Base-by-base conservation (phyloP, 2,329 filamentous ascomycete species). In the Orbilia ellipsospora region DNA sequence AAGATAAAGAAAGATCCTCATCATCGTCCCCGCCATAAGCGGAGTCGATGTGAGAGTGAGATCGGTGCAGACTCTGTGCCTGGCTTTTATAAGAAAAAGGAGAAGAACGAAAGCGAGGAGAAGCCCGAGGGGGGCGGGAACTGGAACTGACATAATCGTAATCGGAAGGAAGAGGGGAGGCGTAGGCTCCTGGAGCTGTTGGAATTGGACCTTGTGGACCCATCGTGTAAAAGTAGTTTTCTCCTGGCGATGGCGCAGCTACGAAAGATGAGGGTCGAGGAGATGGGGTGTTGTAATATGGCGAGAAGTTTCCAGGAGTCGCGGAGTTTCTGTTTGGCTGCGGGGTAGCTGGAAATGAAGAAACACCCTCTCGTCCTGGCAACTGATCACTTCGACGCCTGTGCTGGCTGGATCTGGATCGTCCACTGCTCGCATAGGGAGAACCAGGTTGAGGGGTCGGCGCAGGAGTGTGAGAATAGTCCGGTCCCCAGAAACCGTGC, bases 101-200 rank as follows among this genome's bases (percentile, higher is more conserved):
- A 76, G 73, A 66, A 66, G 69, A 69, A 69, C 61, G 64, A 70
- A 76, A 60, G 70, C 73, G 62, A 76, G 73, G 65, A 70, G 73
- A 76, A 64, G 64, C 60, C 65, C 73, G 73, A 70, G 52, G 65
- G 61, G 65, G 73, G 31, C 31, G 31, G 31, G 31, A 36, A 36
- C 31, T 36, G 73, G 73, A 66, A 76, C 73, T 76, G 73, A 76
- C 73, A 70, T 69, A 76, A 52, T 76, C 73, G 61, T 61, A 69
- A 70, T 70, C 66, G 59, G 73, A 66, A 61, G 36, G 60, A 65
- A 69, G 65, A 45, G 73, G 59, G 20, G 73, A 70, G 36, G 66
- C 65, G 61, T 70, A 76, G 15, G 59, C 65, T 65, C 54, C 48
- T 57, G 73, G 48, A 44, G 48, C 65, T 8, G 73, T 18, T 57